Base-by-base conservation (phyloP, 108 stramenopile species). In the Skeletonema potamos region DNA sequence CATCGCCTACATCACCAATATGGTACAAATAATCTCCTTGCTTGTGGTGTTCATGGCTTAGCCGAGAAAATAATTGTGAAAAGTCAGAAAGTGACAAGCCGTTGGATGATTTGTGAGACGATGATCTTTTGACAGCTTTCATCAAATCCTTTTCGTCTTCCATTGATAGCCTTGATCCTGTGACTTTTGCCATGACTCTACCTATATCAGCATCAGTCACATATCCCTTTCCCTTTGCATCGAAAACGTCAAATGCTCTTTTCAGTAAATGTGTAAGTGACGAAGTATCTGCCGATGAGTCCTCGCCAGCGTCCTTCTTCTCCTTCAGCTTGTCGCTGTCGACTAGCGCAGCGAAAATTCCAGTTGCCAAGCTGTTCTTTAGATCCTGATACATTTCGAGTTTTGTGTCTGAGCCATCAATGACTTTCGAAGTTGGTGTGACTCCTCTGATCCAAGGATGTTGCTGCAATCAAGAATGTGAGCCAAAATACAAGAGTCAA, bases 331-430 rank as follows among this genome's bases (percentile, higher is more conserved):
- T 74, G 36, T 59, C 57, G 13, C 43, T 65, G 68, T 77, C 86
- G n/a, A 90, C 88, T 6, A 91, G 61, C 22, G 88, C 86, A 30
- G 89, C 87, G 78, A 91, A 94, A 17, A 91, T 84, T 24, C 87
- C 83, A 32, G 89, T 90, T 58, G 90, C 88, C 37, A 93, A 62
- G 46, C 84, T 81, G 61, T 85, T 55, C 24, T 76, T 62, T 6
- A 89, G 27, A 55, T 88, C 88, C 67, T 83, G 82, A 68, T 87
- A 90, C 54, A 84, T 83, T 11, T 86, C 81, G 4, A 94, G 72
- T 58, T 87, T 89, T 62, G 81, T 84, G 74, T 91, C 89, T 39
- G 82, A 84, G 36, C 81, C 89, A 4, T 68, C 66, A 46, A 89
- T 91, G 32, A 82, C 83, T n/a, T 85, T 80, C 17, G 66, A 82